Evolutionary conservation across 208 protist genomes (phyloP), one percentile per base, ranked within the genome.

Genomic region (Trypanosoma melophagium): DNA sequence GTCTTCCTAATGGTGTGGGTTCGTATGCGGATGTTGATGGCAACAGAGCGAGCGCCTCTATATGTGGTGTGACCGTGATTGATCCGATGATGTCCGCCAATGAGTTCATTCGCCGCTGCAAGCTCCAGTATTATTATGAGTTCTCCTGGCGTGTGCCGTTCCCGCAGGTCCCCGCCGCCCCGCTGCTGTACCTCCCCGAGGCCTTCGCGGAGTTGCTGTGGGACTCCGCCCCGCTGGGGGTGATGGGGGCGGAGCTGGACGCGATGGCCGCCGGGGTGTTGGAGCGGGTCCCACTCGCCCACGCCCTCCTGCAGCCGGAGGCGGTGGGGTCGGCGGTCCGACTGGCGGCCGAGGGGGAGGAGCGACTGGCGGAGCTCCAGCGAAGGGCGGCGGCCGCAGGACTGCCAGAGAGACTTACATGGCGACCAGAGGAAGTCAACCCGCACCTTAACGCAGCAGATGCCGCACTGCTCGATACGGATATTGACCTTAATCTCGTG

Each of bases 171-270:
- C 83, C 84, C 13, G 77, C 65, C 14, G 56, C 62, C 10, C 88
- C 88, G 14, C 60, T 94, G 59, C 66, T 94, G 19, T 94, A 91
- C 73, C 60, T 77, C 58, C 88, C 83, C 9, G 71, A 81, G 28
- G 74, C 70, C 51, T 81, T 88, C 60, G 71, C 60, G 28, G 80
- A 80, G 54, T 45, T 94, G 54, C 60, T 80, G 14, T 61, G 64
- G 25, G 74, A 71, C 25, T 41, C 83, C 3, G 49, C 63, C 16
- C 64, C 83, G 3, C 53, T 88, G 3, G 81, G 81, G 22, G 79
- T 94, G 8, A 94, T 94, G 88, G 74, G 88, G 69, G 80, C 77
- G n/a, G 88, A 94, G 76, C 64, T 94, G 50, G 85, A 91, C 53
- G 85, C 84, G 25, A 90, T 94, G 84, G 56, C 79, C 38, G 54